Evolutionary conservation across 805 yeast genomes (phyloP), one percentile per base, ranked within the genome.

Genomic region (Priceomyces haplophilus): DNA sequence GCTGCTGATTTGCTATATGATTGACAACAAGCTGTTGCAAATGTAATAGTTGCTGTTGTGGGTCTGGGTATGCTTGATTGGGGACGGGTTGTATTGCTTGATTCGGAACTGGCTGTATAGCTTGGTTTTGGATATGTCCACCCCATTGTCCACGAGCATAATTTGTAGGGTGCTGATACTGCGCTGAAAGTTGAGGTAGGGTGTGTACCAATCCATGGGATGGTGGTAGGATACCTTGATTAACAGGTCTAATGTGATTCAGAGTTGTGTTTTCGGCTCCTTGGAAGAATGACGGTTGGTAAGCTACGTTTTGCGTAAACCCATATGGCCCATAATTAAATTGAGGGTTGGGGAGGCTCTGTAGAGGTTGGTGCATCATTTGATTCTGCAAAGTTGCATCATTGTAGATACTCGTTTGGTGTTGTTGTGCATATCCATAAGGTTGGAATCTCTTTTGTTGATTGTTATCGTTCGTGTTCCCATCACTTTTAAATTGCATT

Each of bases 361-460:
- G 31, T 12, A 27, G 31, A 5, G 8, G 31, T 27, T 27, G 31
- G 11, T 27, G 31, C 5, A 27, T 21, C 24, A 21, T 10, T 6
- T 27, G 31, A 27, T 27, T 27, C 5, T 10, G 15, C 4, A 27
- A 27, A 10, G 7, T 5, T 13, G 11, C 29, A 29, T 16, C 29
- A 19, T 13, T 18, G 17, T 23, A 13, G n/a, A n/a, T n/a, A n/a
- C n/a, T n/a, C n/a, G n/a, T n/a, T n/a, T n/a, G n/a, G n/a, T n/a
- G n/a, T n/a, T n/a, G n/a, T n/a, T n/a, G 49, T 3, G 55, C 53
- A 36, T 59, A 54, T 2, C 57, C 59, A 36, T 54, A 55, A 6
- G 59, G 41, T 44, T 54, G 60, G 33, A 46, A 55, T 42, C 51
- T 47, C 31, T 54, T 51, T 3, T 35, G 32, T 13, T 31, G 35